A percentile compares a stretch with the other conserved stretches of the same genome.
Evolutionary conservation across 805 yeast genomes (phyloP).

Genomic region (Saccharomycopsis vini): DNA sequence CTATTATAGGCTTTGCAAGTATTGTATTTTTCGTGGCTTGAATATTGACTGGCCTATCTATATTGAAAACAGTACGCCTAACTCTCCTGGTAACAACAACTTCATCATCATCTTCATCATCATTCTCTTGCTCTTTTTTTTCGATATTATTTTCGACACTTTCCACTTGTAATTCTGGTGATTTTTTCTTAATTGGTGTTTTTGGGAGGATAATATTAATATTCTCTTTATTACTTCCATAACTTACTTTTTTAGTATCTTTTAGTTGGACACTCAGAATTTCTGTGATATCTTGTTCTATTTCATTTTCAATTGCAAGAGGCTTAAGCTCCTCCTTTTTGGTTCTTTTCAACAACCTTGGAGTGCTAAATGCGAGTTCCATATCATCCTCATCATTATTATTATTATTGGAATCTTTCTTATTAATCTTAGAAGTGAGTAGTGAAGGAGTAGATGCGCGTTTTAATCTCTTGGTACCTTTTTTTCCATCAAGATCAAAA

Average conservation of each 20-base stretch:
- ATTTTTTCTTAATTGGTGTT: too few species aligned
- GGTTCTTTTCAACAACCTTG: slow-evolving; percentile 6
- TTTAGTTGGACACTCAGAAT: neutral
- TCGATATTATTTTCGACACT: neutral
- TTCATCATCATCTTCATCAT: slow-evolving; percentile 48
- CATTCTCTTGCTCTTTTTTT: slow-evolving; percentile 19
- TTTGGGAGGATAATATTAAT: neutral
- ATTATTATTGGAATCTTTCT: neutral
- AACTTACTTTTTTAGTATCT: neutral
- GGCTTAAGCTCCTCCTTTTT: neutral
- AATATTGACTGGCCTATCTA: slow-evolving; percentile 35
- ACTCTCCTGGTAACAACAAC: slow-evolving; percentile 46
- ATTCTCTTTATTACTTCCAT: neutral
- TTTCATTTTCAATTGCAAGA: neutral
- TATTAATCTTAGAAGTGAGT: neutral
- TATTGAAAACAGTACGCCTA: slow-evolving; percentile 34
- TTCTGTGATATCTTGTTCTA: neutral
- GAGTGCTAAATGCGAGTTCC: neutral
- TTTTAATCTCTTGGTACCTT: slow-evolving; percentile 14
- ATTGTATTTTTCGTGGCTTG: slow-evolving; percentile 21
- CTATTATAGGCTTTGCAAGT: slow-evolving; percentile 5
- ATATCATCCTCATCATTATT: slow-evolving; percentile 18
- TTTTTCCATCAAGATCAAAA: slow-evolving; percentile 28
- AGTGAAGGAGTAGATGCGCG: neutral
- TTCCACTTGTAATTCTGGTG: neutral